Base-by-base conservation (phyloP, 1,139 yeast species). In the Yamadazyma atlantica region DNA sequence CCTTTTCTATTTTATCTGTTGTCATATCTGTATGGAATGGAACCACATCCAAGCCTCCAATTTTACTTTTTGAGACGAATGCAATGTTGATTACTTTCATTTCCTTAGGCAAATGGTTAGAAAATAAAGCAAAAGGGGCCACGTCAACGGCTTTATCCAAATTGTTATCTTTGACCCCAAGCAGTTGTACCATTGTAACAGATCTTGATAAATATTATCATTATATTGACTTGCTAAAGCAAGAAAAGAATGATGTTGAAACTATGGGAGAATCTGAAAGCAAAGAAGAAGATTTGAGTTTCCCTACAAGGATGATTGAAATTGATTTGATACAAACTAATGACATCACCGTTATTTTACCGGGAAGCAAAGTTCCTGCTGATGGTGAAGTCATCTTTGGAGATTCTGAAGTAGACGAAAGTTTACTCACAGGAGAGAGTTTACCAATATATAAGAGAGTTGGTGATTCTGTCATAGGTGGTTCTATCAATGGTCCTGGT, bases 81-180 rank as follows among this genome's bases (percentile, higher is more conserved):
- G 80, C 83, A 11, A 87, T 92, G 95, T 71, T 94, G 35, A 72
- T 90, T 36, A 68, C 83, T 4, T 92, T 89, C 60, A 88, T 94
- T 25, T 77, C 92, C 5, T 66, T 89, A 34, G 98, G 98, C 3
- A 90, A 92, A 61, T 85, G 87, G 75, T 68, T 90, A 16, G 98
- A 94, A 56, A 87, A 86, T 59, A 82, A 77, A 49, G 98, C 98
- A 2, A 89, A 92, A 55, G 95, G 98, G 4, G 89, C 87, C 40
- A 92, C 97, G 0, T 87, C 97, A 0, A 77, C 87, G 2, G 95
- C 97, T 0, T 70, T 94, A 33, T 84, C 96, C 0, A 77, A 81
- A 45, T 69, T 94, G 28, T 73, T 94, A 33, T 82, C 92, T 3
- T 66, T 92, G 41, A 78, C 95, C 1, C 97, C 98, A 0, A 74